Conservation (phyloP, 1,284 basidiomycete genomes). For the Fomitopsis betulina region DNA sequence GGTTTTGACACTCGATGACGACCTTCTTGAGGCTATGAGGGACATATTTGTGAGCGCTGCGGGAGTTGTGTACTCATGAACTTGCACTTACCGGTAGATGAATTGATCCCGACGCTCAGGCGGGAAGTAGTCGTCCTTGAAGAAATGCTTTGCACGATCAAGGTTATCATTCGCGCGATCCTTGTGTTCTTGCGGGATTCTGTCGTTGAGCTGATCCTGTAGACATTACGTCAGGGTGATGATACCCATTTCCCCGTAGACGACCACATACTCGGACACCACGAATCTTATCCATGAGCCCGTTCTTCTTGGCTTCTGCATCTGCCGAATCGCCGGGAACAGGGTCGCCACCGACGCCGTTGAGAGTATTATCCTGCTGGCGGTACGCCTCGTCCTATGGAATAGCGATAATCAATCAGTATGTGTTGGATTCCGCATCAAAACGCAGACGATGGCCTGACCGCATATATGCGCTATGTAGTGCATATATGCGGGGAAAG, state of each 20-base stretch:
- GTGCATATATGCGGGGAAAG: neutral
- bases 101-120: constrained; percentile 82
- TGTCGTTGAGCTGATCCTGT: constrained; percentile 44
- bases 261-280: constrained; percentile 27
- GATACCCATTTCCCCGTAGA: neutral
- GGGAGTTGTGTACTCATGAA: neutral
- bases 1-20: constrained; percentile 89
- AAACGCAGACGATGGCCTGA: no score
- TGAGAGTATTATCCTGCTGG: constrained; percentile 30
- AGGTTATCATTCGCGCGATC: constrained; percentile 47
- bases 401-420: neutral
- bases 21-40: constrained; percentile 42
- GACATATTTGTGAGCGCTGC: neutral
- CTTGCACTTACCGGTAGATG: constrained; percentile 53
- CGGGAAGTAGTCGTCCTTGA: constrained; percentile 82
- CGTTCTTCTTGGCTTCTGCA: constrained; percentile 45
- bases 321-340: constrained; percentile 35
- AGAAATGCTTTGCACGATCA: constrained; percentile 57
- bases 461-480: neutral
- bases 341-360: constrained; percentile 17
- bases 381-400: constrained; percentile 23
- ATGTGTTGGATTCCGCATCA: no score
- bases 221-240: neutral
- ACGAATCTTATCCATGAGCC: constrained; percentile 44
- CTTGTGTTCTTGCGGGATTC: constrained; percentile 59